Base-by-base conservation (phyloP, 2,329 filamentous ascomycete genomes). In the Penicillium corylophilum region DNA sequence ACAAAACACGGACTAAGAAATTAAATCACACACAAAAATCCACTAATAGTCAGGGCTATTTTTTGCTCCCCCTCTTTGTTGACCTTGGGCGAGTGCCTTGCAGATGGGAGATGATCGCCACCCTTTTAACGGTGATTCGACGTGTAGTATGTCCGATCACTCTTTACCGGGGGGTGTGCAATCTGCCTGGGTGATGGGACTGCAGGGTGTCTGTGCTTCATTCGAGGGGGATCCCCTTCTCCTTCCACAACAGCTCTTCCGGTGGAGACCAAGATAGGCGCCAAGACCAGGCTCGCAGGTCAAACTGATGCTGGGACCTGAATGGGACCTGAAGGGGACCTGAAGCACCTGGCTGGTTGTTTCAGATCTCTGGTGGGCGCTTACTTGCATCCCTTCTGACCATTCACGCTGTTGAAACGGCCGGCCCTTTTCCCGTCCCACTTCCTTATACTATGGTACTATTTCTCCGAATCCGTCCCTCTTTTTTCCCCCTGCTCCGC, bases 291-390 rank as follows among this genome's bases (percentile, higher is more conserved):
- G 22, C 47, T 46, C 44, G 45, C 56, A 59, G 55, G 61, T 68
- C 59, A 70, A 70, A 69, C 67, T 68, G 64, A 64, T 65, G 64
- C 65, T 60, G 63, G 61, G n/a, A n/a, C n/a, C n/a, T n/a, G n/a
- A n/a, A n/a, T n/a, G n/a, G n/a, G n/a, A n/a, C n/a, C n/a, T n/a
- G n/a, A n/a, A n/a, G n/a, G n/a, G 63, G 56, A 65, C 58, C 61
- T 69, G 64, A 70, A 69, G 66, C 66, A 69, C 62, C 63, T 58
- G 61, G 60, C 55, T 61, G 48, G 33, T 54, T 57, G 67, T 70
- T 71, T 71, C 67, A 69, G 59, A 58, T 26, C 23, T 41, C 23
- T 55, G 50, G 60, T 65, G 61, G 64, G 67, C 67, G 67, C 66
- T 66, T 68, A 69, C 59, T 44, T 55, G 55, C 53, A 59, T 38